These are phyloP conservation scores for Hypoxylon sp. DNA, from an alignment of 2,329 filamentous ascomycete species.

Conservation along the genomic window DNA sequence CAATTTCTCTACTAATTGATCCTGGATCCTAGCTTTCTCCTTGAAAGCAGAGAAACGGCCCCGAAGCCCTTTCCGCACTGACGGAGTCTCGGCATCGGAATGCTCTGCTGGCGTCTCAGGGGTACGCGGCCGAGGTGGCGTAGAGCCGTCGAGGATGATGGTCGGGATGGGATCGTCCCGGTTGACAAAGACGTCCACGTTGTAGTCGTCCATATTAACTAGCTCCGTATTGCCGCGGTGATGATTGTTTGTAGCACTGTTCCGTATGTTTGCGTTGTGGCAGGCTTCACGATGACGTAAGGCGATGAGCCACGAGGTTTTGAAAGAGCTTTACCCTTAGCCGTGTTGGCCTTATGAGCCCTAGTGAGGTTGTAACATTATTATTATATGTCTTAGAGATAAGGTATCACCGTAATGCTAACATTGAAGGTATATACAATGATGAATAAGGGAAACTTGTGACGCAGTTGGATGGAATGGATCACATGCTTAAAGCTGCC, in stretches of 20 bases:
- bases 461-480: conserved; percentile 13
- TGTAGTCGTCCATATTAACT: conserved; percentile 50
- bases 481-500: conserved; percentile 39
- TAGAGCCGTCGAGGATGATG: conserved; percentile 48
- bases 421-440: not conserved
- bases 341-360: conserved; percentile 20
- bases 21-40: conserved; percentile 54
- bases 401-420: conserved; percentile 4
- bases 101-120: conserved; percentile 47
- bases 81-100: conserved; percentile 52
- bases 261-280: conserved; percentile 5
- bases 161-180: conserved; percentile 55
- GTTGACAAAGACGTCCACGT: conserved; percentile 52
- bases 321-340: conserved; percentile 22
- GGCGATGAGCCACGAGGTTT: conserved; percentile 15
- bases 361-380: conserved; percentile 29
- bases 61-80: conserved; percentile 48
- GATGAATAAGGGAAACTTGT: not conserved
- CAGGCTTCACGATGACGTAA: conserved; percentile 45
- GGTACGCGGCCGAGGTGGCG: conserved; percentile 44
- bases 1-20: conserved; percentile 55
- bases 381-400: conserved; percentile 27
- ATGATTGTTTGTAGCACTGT: conserved; percentile 10
- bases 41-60: conserved; percentile 54
- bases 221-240: not conserved